phyloP scores from a whole-genome alignment of 805 yeast genomes.

The Pichia scutulata region DNA sequence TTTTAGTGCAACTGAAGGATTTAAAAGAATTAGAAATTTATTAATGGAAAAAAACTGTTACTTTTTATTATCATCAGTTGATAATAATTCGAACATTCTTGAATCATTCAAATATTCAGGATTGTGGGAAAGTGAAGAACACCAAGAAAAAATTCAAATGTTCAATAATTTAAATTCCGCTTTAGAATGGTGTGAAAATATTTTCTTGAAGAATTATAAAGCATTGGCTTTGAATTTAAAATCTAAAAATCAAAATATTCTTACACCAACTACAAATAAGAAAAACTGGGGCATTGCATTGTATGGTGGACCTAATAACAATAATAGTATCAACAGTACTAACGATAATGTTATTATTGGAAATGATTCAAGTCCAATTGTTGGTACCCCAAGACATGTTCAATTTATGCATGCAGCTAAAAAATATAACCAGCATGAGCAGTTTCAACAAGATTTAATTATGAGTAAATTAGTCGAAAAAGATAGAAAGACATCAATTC shows the following conservation, averaged over 20 bases:
- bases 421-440: slow-evolving; percentile 29
- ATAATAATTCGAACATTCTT: slow-evolving; percentile 56
- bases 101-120: slow-evolving; percentile 79
- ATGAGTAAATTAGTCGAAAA: slow-evolving; percentile 10
- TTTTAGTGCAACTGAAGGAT: slow-evolving; percentile 94
- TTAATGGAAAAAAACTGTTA: slow-evolving; percentile 61
- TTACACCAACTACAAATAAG: background rate
- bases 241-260: background rate
- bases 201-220: slow-evolving; percentile 61
- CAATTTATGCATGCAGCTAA: slow-evolving; percentile 48
- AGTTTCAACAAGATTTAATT: slow-evolving; percentile 24
- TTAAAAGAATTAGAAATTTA: slow-evolving; percentile 76
- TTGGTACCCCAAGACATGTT: slow-evolving; percentile 47
- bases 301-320: background rate
- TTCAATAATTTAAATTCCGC: slow-evolving; percentile 80
- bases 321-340: slow-evolving; percentile 1
- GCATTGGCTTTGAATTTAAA: slow-evolving; percentile 11
- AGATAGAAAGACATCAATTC: slow-evolving; percentile 7
- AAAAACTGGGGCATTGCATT: background rate
- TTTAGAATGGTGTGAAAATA: slow-evolving; percentile 95
- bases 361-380: slow-evolving; percentile 11
- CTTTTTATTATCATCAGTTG: slow-evolving; percentile 71
- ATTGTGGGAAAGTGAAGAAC: slow-evolving; percentile 48
- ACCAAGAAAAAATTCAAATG: slow-evolving; percentile 44
- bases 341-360: background rate